Base-by-base conservation (phyloP, 139 green algal genomes). In the Tetraselmis striata region DNA sequence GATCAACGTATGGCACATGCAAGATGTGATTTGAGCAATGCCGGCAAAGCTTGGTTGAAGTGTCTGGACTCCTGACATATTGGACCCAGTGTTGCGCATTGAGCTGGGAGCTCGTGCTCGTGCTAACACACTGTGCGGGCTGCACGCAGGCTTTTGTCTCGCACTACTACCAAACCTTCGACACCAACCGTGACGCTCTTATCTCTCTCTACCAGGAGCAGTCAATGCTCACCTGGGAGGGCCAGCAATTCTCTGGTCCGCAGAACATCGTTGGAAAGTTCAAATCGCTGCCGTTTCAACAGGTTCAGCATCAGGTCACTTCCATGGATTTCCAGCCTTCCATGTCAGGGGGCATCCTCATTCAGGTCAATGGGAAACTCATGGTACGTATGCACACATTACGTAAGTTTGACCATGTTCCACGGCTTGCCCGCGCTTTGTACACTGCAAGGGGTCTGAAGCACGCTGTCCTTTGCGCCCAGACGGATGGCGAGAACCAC, bases 81-180 rank as follows among this genome's bases (percentile, higher is more conserved):
- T n/a, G n/a, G n/a, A n/a, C n/a, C n/a, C n/a, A n/a, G n/a, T n/a
- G n/a, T n/a, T n/a, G n/a, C n/a, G n/a, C n/a, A n/a, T n/a, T n/a
- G n/a, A n/a, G n/a, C n/a, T n/a, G n/a, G n/a, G n/a, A n/a, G n/a
- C n/a, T n/a, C n/a, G n/a, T n/a, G n/a, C n/a, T n/a, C n/a, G n/a
- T n/a, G n/a, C n/a, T n/a, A n/a, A n/a, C n/a, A n/a, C n/a, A n/a
- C n/a, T 67, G 45, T 67, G 45, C 79, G 22, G 58, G 18, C 30
- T 22, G 87, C 28, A 28, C 82, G 81, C 89, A 98, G 92, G 95
- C 95, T 1, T 99, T 99, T 83, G 88, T 95, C 28, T 86, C 94
- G 31, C 95, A 98, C 91, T 99, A 98, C 84, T 99, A 99, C 81
- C 85, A 89, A 29, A 94, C 95, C 0, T 99, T 99, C 82, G 94